Evolutionary conservation across 2,329 filamentous ascomycete genomes (phyloP).

Genomic region (Neopestalotiopsis clavispora): DNA sequence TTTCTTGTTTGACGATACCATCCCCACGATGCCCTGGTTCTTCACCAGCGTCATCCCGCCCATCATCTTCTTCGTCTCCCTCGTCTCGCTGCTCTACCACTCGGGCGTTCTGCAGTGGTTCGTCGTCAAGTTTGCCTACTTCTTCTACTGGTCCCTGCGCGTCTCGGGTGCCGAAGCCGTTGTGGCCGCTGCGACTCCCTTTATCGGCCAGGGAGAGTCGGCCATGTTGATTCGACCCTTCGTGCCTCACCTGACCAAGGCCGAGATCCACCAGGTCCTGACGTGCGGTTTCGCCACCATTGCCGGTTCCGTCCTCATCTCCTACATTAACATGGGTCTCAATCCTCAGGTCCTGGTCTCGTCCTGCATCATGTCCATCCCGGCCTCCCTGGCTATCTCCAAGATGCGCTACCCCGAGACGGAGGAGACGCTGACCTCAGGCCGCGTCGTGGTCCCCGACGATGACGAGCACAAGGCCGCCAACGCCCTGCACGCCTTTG

Average conservation of each 20-base stretch:
- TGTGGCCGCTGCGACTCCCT: conserved; percentile 89
- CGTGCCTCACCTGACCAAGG: conserved; percentile 81
- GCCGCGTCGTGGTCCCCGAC: conserved; percentile 80
- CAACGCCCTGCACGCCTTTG: conserved; percentile 79
- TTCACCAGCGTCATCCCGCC: conserved; percentile 81
- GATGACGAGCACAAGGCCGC: conserved; percentile 76
- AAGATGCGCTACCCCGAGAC: conserved; percentile 90
- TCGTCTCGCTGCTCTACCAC: conserved; percentile 89
- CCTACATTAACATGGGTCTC: conserved; percentile 83
- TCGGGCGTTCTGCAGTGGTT: conserved; percentile 86
- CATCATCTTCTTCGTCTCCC: conserved; percentile 93
- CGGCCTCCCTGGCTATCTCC: conserved; percentile 85
- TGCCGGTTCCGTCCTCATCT: conserved; percentile 83
- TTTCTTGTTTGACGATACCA: conserved; percentile 67
- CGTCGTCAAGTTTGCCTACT: conserved; percentile 81
- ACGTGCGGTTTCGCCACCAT: conserved; percentile 92
- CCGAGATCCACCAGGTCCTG: conserved; percentile 93
- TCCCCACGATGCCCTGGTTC: conserved; percentile 65
- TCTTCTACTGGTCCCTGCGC: conserved; percentile 89
- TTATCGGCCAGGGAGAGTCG: conserved; percentile 93
- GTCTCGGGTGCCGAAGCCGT: conserved; percentile 94
- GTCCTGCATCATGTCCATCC: conserved; percentile 94
- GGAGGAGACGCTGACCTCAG: conserved; percentile 84
- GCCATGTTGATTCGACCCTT: conserved; percentile 92
- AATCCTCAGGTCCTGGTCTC: conserved; percentile 86